Base-by-base conservation (phyloP, 1,139 yeast genomes). In the Zygotorulaspora mrakii region DNA sequence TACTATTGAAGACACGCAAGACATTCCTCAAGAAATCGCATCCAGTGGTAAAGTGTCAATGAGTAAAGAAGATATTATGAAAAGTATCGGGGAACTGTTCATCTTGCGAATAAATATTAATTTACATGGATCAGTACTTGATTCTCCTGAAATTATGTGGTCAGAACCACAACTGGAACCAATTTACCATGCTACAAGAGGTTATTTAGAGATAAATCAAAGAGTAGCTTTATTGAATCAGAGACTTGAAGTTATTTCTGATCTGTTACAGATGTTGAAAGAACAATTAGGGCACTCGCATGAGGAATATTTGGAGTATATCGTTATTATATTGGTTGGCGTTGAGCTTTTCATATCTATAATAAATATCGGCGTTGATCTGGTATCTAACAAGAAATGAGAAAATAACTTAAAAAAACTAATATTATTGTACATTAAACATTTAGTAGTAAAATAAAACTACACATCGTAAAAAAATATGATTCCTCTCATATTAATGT, bases 101-200 rank as follows among this genome's bases (percentile, higher is more conserved):
- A 91, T 91, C 44, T 69, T 91, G 50, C 70, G 98, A 45, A 91
- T 91, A 44, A 87, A 84, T 62, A 86, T 88, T 50, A 91, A 91
- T 58, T 69, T 91, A 47, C 97, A 91, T 65, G 97, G 97, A 1
- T 87, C 96, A 2, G 94, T 91, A 16, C 68, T 91, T 48, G 98
- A 91, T 61, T 85, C 95, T 1, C 98, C 98, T 0, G 97, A 91
- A 61, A 76, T 91, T 43, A 88, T 91, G 96, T 91, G 98, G 98
- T 81, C 96, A 0, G 97, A 91, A 59, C 98, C 98, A 1, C 96
- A 89, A 56, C 69, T 91, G 45, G 97, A 91, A 61, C 98, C 98
- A 1, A 88, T 89, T 41, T 91, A 91, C 63, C 96, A 88, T 62
- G 96, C 97, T 0, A 86, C 95, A 2, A 76, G 97, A 59, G 96